Evolutionary conservation across 129 eudicot genomes (phyloP).

Genomic region (Artemisia annua): DNA sequence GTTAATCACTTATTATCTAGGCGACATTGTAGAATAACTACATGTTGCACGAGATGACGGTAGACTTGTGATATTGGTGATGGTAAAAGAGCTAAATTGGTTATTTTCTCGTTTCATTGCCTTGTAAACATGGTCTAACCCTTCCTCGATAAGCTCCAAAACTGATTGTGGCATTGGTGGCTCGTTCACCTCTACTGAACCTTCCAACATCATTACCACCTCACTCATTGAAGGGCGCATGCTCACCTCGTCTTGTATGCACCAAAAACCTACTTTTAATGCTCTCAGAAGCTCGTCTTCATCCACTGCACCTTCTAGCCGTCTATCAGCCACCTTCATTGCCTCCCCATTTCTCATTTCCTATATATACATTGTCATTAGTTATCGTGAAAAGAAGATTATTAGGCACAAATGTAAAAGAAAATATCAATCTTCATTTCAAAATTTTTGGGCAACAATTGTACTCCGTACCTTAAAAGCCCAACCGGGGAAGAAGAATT

Average conservation of each 20-base stretch:
- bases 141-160: conserved; percentile 84
- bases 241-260: conserved; percentile 87
- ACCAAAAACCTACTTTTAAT: conserved; percentile 79
- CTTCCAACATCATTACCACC: conserved; percentile 93
- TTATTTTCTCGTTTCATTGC: conserved; percentile 89
- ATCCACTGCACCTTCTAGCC: conserved; percentile 73
- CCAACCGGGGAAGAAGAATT: conserved; percentile 97
- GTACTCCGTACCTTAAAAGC: conserved; percentile 97
- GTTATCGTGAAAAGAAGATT: neutral
- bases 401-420: no score
- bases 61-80: conserved; percentile 45
- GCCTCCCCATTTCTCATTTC: conserved; percentile 67
- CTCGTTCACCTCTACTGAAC: conserved; percentile 59
- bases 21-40: conserved; percentile 94
- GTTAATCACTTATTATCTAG: conserved; percentile 47
- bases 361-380: conserved; percentile 25
- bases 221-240: conserved; percentile 97
- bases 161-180: conserved; percentile 97
- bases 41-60: conserved; percentile 94
- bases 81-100: conserved; percentile 69
- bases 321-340: conserved; percentile 68
- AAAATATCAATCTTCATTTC: neutral
- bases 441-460: neutral
- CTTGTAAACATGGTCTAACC: conserved; percentile 84
- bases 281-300: conserved; percentile 68